These are phyloP conservation scores for Hyphodiscus hymeniophilus DNA, from an alignment of 495 filamentous ascomycete species.

Conservation along the genomic window DNA sequence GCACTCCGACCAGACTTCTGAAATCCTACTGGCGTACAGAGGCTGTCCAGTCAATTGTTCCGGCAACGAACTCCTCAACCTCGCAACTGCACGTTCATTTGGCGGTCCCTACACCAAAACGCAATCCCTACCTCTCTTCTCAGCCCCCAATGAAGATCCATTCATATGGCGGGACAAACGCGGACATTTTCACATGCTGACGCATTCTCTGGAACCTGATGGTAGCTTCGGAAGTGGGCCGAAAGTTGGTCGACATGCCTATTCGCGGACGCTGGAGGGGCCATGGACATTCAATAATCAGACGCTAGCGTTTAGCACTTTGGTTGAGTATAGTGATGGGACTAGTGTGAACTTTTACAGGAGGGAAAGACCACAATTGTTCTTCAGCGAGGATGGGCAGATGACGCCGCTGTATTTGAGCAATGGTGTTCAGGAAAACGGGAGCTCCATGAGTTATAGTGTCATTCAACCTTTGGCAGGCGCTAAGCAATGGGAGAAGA, in stretches of 20 bases:
- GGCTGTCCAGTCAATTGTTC: slow-evolving; percentile 20
- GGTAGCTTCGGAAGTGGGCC: slow-evolving; percentile 28
- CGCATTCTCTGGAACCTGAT: slow-evolving; percentile 30
- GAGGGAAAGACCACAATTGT: slow-evolving; percentile 32
- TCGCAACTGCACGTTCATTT: neutral
- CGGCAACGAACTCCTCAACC: slow-evolving; percentile 16
- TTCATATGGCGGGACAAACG: slow-evolving; percentile 35
- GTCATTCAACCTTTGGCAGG: slow-evolving; percentile 16
- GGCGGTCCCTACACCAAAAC: neutral
- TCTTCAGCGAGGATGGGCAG: slow-evolving; percentile 32
- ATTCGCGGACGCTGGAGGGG: slow-evolving; percentile 27
- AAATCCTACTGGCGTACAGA: slow-evolving; percentile 18
- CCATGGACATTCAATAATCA: slow-evolving; percentile 31
- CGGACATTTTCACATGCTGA: slow-evolving; percentile 32
- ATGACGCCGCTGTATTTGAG: slow-evolving; percentile 31
- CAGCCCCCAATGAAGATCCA: slow-evolving; percentile 27
- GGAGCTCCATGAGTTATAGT: slow-evolving; percentile 22
- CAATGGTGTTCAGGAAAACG: slow-evolving; percentile 28
- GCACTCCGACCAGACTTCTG: neutral
- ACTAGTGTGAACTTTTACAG: slow-evolving; percentile 23
- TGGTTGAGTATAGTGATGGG: slow-evolving; percentile 30
- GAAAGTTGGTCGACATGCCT: slow-evolving; percentile 31
- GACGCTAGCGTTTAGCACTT: slow-evolving; percentile 29
- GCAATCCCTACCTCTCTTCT: slow-evolving; percentile 18
- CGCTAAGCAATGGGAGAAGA: neutral